These are phyloP conservation scores for Apophysomyces elegans DNA, from an alignment of 371 early-diverging fungal species.

Conservation along the genomic window DNA sequence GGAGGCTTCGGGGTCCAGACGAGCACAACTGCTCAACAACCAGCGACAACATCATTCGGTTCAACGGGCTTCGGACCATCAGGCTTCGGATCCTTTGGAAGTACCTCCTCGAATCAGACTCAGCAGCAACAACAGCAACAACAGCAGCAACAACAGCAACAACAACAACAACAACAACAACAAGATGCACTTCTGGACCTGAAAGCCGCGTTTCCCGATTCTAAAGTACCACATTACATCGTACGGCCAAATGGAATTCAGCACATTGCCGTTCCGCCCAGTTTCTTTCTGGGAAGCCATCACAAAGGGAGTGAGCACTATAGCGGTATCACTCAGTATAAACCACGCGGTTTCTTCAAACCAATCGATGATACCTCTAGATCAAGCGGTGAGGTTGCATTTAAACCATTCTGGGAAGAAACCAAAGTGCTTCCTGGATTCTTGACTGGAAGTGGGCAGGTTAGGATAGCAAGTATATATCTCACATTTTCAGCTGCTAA, in stretches of 20 bases:
- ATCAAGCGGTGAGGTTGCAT: neutral
- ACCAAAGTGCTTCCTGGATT: constrained; percentile 27
- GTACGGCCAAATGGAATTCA: constrained; percentile 2
- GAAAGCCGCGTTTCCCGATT: constrained; percentile 2
- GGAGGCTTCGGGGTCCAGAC: neutral
- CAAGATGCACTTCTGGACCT: neutral
- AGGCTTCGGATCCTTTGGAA: constrained; percentile 5
- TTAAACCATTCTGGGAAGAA: constrained; percentile 9
- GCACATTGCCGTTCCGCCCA: neutral
- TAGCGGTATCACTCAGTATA: neutral
- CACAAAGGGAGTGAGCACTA: neutral
- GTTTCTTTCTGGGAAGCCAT: neutral
- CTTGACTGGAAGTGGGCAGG: constrained; percentile 18
- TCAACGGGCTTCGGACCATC: neutral
- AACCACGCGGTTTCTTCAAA: neutral
- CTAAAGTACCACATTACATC: constrained; percentile 2
- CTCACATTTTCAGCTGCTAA: no score
- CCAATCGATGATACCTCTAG: neutral
- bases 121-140: neutral
- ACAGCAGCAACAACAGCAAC: neutral
- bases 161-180: neutral
- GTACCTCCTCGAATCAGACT: neutral
- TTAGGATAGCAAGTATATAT: neutral
- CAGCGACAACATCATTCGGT: neutral
- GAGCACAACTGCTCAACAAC: neutral